Evolutionary conservation across 805 yeast species (phyloP), one percentile per base, ranked within the genome.

Genomic region (Candida patagonica): DNA sequence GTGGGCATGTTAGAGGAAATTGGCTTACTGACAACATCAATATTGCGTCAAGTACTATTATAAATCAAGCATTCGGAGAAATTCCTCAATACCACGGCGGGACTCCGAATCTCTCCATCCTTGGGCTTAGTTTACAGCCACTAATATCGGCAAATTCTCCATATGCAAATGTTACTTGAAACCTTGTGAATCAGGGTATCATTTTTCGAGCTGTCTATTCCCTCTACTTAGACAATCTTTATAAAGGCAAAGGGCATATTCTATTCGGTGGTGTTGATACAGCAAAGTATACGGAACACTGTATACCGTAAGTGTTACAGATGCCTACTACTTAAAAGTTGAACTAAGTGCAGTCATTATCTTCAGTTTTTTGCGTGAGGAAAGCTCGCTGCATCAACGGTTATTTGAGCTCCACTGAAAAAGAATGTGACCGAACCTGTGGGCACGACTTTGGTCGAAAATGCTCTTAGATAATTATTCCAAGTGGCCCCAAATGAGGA

Each of bases 91-190:
- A n/a, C n/a, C n/a, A n/a, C n/a, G n/a, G n/a, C n/a, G n/a, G n/a
- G n/a, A n/a, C n/a, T n/a, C n/a, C n/a, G n/a, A n/a, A n/a, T n/a
- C n/a, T n/a, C n/a, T n/a, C n/a, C n/a, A 27, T 30, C 21, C 46
- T 43, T 20, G 49, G 55, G 30, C 44, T 55, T 40, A 59, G 60
- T 12, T 49, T 56, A 20, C 57, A 57, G n/a, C n/a, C n/a, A 12
- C 44, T 46, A 37, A 34, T 45, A 10, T 13, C 48, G 9, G 46
- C 59, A 12, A 43, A 41, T n/a, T 6, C 20, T 4, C 33, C 24
- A 15, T 83, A 83, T 57, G 66, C 70, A 38, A 84, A 84, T 55
- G 60, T 83, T 37, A 94, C 94, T 0, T 48, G 65, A 30, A 70
- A 70, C 41, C 56, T 84, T 66, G 76, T 69, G 37, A 47, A 59